phyloP scores from a whole-genome alignment of 2,329 filamentous ascomycete genomes.

The Colletotrichum zoysiae region DNA sequence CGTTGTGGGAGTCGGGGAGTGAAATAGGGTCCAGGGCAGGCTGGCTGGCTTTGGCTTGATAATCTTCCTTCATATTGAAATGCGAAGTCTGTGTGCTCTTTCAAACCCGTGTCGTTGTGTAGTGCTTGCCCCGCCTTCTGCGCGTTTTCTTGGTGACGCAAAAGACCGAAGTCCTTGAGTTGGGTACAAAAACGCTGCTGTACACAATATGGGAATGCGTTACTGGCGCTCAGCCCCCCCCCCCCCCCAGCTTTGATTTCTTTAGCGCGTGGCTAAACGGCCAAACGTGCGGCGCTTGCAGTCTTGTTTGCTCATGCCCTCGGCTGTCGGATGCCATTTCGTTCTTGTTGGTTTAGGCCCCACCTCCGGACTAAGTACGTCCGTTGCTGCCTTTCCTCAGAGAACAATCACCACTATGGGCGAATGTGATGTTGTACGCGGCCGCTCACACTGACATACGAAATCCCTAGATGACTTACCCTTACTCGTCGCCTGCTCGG shows the following conservation, averaged over 20 bases:
- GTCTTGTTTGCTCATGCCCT: background rate
- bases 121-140: background rate
- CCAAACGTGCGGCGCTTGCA: background rate
- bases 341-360: background rate
- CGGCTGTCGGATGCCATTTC: background rate
- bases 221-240: background rate
- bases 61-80: slow-evolving; percentile 25
- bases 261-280: background rate
- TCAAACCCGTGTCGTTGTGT: background rate
- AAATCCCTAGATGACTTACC: background rate
- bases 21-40: slow-evolving; percentile 38
- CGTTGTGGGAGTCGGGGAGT: slow-evolving; percentile 44
- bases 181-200: background rate
- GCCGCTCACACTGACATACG: background rate
- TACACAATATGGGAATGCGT: background rate
- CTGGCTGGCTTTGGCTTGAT: slow-evolving; percentile 32
- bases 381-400: background rate
- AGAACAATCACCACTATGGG: background rate
- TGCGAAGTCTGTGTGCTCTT: slow-evolving; percentile 10
- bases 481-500: background rate
- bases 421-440: background rate
- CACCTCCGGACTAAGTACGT: background rate
- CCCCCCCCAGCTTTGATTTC: too few species aligned
- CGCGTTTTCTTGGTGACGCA: background rate
- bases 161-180: background rate